Evolutionary conservation across 2,329 filamentous ascomycete species (phyloP), one percentile per base, ranked within the genome.

Genomic region (Leptographium flavum): DNA sequence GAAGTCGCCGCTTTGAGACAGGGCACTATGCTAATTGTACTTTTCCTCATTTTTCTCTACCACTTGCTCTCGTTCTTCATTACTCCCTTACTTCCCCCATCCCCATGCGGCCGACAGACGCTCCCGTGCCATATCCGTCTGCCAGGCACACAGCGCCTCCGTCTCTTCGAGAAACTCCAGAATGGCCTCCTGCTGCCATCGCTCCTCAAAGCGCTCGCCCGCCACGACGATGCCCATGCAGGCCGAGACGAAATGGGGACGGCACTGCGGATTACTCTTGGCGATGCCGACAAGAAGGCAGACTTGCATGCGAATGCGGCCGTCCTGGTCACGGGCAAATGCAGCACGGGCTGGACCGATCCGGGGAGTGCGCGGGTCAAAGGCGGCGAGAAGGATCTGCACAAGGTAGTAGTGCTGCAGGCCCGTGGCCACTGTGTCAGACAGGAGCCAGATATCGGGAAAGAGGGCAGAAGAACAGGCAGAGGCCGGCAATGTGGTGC

Each of bases 321-420:
- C 7, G 19, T 39, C 43, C 22, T 45, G 43, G 11, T 13, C 7
- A 11, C 21, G 3, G 6, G 21, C 14, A 33, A 45, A 45, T 2
- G 43, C 21, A 3, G 37, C 27, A 2, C 43, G 43, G 15, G 28
- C 25, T 3, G 35, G 40, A 14, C 45, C 45, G 1, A 47, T 6
- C 11, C 37, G 45, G 2, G 45, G 45, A 3, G 39, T n/a, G 4
- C 45, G 32, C 3, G 45, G 45, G n/a, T 47, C 45, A 19, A 42
- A 40, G 3, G 45, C 45, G 3, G 22, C 8, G 9, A 47, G 28
- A 2, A 47, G 28, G 8, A 47, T 43, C 6, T 30, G 40, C 8
- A 32, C 27, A 1, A 47, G 28, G 27, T 42, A 36, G 25, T 47
- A 47, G 25, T 47, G 39, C 23, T 32, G 23, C 19, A 35, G 23